Percentiles rank a stretch among this genome's conserved stretches.
phyloP scores from a whole-genome alignment of 1,284 basidiomycete genomes.

The Rhodotorula sp. region DNA sequence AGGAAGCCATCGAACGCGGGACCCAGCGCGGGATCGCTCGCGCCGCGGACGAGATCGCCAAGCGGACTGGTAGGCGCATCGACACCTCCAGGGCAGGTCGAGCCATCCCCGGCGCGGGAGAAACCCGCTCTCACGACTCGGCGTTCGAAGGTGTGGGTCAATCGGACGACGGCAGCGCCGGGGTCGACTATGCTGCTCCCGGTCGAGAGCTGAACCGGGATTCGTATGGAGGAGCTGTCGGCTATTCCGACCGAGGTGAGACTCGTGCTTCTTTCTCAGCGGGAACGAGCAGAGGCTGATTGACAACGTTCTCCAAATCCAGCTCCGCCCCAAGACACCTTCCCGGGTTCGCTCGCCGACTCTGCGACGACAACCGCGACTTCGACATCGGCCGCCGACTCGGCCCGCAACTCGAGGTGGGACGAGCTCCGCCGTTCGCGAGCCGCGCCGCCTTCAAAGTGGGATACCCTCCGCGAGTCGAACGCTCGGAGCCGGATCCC shows the following conservation, averaged over 20 bases:
- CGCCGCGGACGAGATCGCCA: conserved; percentile 10
- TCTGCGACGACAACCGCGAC: neutral
- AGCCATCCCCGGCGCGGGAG: neutral
- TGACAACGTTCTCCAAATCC: neutral
- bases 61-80: conserved; percentile 10
- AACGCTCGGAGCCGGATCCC: neutral
- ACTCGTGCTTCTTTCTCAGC: neutral
- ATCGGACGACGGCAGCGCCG: conserved; percentile 2
- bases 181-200: conserved; percentile 18
- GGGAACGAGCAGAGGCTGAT: neutral
- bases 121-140: neutral
- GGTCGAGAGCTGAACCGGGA: conserved; percentile 14
- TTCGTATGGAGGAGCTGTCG: conserved; percentile 7
- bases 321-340: conserved; percentile 30
- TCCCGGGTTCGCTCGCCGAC: conserved; percentile 21
- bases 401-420: conserved; percentile 16
- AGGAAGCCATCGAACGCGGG: conserved; percentile 17
- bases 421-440: conserved; percentile 28
- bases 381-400: neutral
- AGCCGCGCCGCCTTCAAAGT: conserved; percentile 21
- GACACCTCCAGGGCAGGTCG: neutral
- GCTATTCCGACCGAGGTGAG: conserved; percentile 31
- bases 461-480: conserved; percentile 30
- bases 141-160: neutral
- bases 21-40: conserved; percentile 8